Evolutionary conservation across 345 rosid species (phyloP).

Genomic region (Trapa bicornis): DNA sequence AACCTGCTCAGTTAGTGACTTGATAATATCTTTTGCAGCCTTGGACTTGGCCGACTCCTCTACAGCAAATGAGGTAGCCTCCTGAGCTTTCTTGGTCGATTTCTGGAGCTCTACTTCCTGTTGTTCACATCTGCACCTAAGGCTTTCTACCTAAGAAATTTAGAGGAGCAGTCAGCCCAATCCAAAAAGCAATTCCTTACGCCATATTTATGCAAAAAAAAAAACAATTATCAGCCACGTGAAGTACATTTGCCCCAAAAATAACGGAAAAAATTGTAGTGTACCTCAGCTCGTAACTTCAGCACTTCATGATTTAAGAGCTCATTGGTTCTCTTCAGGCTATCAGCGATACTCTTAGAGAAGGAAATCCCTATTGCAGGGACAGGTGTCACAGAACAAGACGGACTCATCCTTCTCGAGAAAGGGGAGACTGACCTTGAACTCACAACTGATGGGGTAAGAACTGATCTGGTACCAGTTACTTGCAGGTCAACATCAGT

Average conservation of each 20-base stretch:
- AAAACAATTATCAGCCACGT: not conserved
- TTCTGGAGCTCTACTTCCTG: slow-evolving; percentile 81
- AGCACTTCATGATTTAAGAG: slow-evolving; percentile 83
- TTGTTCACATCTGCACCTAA: slow-evolving; percentile 64
- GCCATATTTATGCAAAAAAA: too few species aligned
- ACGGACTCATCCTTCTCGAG: slow-evolving; percentile 89
- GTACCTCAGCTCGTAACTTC: slow-evolving; percentile 69
- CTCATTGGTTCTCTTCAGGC: slow-evolving; percentile 91
- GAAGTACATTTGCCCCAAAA: not conserved
- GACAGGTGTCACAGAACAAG: slow-evolving; percentile 88
- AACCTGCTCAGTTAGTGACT: slow-evolving; percentile 89
- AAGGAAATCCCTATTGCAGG: slow-evolving; percentile 77
- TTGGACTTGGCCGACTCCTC: slow-evolving; percentile 76
- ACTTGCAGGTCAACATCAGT: slow-evolving; percentile 51
- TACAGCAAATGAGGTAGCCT: slow-evolving; percentile 56
- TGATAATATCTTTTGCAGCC: slow-evolving; percentile 93
- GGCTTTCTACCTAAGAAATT: slow-evolving; percentile 51
- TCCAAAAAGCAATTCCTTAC: too few species aligned
- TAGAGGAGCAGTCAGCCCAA: too few species aligned
- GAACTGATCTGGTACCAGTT: slow-evolving; percentile 56
- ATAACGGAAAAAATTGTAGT: not conserved
- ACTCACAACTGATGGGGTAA: slow-evolving; percentile 63
- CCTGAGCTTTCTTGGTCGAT: slow-evolving; percentile 68
- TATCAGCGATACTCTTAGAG: slow-evolving; percentile 63
- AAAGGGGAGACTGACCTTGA: slow-evolving; percentile 96